Conservation (phyloP, 305 asterid genomes). For the Fraxinus greggii region DNA sequence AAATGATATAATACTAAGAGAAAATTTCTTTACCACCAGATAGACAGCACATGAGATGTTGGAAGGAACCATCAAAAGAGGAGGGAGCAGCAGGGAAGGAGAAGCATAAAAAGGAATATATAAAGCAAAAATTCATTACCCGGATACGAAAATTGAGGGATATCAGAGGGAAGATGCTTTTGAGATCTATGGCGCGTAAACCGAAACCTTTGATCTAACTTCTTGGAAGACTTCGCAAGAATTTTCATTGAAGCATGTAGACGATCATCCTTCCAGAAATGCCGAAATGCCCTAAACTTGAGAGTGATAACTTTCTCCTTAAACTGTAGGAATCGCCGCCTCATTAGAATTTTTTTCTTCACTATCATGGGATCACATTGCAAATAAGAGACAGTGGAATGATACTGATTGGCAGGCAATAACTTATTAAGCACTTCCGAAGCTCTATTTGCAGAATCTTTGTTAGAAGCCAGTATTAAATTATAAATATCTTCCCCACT, state of each 20-base stretch:
- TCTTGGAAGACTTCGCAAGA: conserved; percentile 72
- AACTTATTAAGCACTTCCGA: conserved; percentile 58
- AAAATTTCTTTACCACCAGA: not conserved
- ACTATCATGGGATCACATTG: conserved; percentile 32
- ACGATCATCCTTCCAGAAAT: conserved; percentile 83
- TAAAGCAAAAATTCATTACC: conserved; percentile 42
- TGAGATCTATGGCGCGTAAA: conserved; percentile 35
- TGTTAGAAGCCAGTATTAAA: conserved; percentile 62
- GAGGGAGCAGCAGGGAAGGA: not conserved
- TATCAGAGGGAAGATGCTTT: conserved; percentile 60
- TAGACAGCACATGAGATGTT: not conserved
- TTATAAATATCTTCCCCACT: conserved; percentile 37
- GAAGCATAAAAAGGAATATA: conserved; percentile 1
- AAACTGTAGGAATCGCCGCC: conserved; percentile 49
- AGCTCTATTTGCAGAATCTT: conserved; percentile 41
- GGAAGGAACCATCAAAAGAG: conserved; percentile 2
- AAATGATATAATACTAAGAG: not conserved
- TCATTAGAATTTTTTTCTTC: conserved; percentile 51
- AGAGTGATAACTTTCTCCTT: conserved; percentile 70
- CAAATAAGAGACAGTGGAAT: conserved; percentile 28
- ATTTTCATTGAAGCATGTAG: conserved; percentile 56
- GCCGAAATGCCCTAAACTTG: conserved; percentile 71
- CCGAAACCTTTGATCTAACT: conserved; percentile 56
- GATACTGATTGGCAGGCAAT: conserved; percentile 43
- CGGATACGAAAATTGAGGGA: conserved; percentile 43